Percentiles rank a stretch among this genome's conserved stretches.
phyloP scores from a whole-genome alignment of 1,284 basidiomycete species.

The Athelia sp. region DNA sequence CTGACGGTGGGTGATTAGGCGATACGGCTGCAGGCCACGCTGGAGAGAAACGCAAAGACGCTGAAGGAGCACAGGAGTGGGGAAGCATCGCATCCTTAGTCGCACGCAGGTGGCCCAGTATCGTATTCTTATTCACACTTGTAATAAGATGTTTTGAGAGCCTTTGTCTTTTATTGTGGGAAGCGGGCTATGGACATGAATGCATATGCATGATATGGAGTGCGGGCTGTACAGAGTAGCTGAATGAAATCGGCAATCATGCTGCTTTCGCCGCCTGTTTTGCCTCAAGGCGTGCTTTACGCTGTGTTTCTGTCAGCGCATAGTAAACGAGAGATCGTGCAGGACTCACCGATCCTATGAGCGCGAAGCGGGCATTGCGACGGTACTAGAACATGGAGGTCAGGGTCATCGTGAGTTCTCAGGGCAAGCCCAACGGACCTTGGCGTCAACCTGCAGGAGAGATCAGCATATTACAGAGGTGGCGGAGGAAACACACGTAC shows the following conservation, averaged over 20 bases:
- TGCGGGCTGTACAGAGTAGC: conserved; percentile 5
- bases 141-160: neutral
- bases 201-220: conserved; percentile 12
- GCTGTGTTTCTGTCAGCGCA: conserved; percentile 32
- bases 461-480: conserved; percentile 3
- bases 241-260: conserved; percentile 17
- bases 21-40: conserved; percentile 47
- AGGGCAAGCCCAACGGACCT: conserved; percentile 45
- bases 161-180: conserved; percentile 13
- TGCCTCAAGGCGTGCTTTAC: conserved; percentile 57
- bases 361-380: conserved; percentile 77
- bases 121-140: no score
- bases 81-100: no score
- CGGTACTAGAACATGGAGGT: conserved; percentile 58
- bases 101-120: no score
- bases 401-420: conserved; percentile 3
- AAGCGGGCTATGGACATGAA: conserved; percentile 15
- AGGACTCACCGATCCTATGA: conserved; percentile 69
- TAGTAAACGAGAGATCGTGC: conserved; percentile 8
- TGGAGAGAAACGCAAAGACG: conserved; percentile 56
- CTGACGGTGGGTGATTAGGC: conserved; percentile 31
- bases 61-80: conserved; percentile 1
- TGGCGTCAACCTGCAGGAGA: conserved; percentile 69
- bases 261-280: conserved; percentile 46
- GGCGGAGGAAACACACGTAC: conserved; percentile 46